Conservation (phyloP, 257 asterid genomes). For the Penstemon newberryi region DNA sequence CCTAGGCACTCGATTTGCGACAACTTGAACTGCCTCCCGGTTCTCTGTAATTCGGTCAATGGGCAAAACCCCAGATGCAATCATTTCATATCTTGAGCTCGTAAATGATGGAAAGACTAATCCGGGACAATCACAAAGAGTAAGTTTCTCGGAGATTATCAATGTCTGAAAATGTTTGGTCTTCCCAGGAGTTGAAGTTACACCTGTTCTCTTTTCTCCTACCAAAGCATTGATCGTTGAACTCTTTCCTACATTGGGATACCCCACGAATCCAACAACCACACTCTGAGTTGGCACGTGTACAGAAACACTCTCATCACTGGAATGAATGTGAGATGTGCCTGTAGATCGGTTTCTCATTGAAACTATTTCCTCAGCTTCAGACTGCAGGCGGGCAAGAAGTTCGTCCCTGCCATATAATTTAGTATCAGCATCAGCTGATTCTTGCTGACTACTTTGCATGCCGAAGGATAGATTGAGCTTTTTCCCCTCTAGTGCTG, state of each 20-base stretch:
- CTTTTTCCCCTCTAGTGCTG: constrained; percentile 63
- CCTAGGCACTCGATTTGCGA: constrained; percentile 79
- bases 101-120: constrained; percentile 94
- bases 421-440: constrained; percentile 54
- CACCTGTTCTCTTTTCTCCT: constrained; percentile 93
- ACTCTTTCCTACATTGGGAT: constrained; percentile 99
- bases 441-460: constrained; percentile 40
- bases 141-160: constrained; percentile 82
- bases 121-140: constrained; percentile 98
- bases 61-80: constrained; percentile 96
- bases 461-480: constrained; percentile 30
- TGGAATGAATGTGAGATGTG: constrained; percentile 32
- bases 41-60: constrained; percentile 91
- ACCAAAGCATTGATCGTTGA: constrained; percentile 97
- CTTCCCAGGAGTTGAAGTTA: constrained; percentile 97
- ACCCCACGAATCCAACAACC: constrained; percentile 92
- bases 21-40: constrained; percentile 88
- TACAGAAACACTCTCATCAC: constrained; percentile 29
- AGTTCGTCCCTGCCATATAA: constrained; percentile 79
- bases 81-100: constrained; percentile 95
- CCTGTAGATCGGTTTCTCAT: constrained; percentile 44
- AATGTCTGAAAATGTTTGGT: constrained; percentile 96
- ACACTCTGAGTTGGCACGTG: constrained; percentile 40
- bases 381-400: constrained; percentile 72
- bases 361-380: constrained; percentile 82